A percentile compares a stretch with the other conserved stretches of the same genome.
phyloP scores from a whole-genome alignment of 331 rosid genomes.

The Telfairia occidentalis region DNA sequence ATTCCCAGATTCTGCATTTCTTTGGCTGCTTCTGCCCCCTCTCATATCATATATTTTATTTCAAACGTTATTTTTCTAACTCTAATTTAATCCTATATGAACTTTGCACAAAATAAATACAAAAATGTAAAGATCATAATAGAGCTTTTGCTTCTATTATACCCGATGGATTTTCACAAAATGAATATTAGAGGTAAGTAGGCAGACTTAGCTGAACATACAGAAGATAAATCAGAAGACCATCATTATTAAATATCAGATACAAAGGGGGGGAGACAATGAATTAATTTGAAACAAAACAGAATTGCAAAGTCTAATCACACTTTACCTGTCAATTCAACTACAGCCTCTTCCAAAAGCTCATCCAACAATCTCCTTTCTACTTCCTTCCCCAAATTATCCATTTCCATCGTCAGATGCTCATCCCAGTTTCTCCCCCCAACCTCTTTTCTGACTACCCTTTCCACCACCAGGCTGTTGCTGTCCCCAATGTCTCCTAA shows the following conservation, averaged over 20 bases:
- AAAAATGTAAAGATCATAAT: not conserved
- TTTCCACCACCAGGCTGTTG: slow-evolving; percentile 58
- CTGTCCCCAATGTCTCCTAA: slow-evolving; percentile 45
- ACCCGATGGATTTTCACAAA: not conserved
- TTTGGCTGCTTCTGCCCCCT: not conserved
- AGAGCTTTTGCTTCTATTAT: not conserved
- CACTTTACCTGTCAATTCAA: slow-evolving; percentile 45
- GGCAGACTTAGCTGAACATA: not conserved
- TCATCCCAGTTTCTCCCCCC: slow-evolving; percentile 59
- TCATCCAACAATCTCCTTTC: slow-evolving; percentile 55
- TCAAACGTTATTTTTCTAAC: not conserved
- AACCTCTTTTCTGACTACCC: slow-evolving; percentile 55
- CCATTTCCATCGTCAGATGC: slow-evolving; percentile 46
- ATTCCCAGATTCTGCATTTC: not conserved
- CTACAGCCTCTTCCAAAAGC: slow-evolving; percentile 60
- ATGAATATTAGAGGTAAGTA: not conserved
- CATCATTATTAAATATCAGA: slow-evolving; percentile 8
- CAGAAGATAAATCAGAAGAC: not conserved
- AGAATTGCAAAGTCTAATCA: not conserved
- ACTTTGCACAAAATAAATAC: not conserved
- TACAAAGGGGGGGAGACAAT: not conserved
- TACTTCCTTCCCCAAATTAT: slow-evolving; percentile 54
- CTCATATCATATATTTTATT: too few relatives aligned
- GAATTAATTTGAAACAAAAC: slow-evolving; percentile 5
- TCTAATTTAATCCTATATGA: not conserved